Conservation (phyloP, 2,329 filamentous ascomycete species). For the Torrubiella hemipterigena region DNA sequence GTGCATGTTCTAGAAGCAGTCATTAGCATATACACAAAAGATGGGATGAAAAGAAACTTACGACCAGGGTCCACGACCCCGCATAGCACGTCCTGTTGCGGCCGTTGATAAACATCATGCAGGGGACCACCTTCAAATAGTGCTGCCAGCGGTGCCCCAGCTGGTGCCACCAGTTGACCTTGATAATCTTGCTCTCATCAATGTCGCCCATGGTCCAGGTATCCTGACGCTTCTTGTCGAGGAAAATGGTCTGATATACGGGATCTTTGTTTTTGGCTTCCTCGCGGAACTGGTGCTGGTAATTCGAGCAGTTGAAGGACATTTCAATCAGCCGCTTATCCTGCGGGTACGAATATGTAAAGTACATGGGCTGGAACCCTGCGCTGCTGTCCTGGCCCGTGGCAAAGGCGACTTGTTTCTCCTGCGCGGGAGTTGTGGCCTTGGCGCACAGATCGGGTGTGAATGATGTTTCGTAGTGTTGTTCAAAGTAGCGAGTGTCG, state of each 20-base stretch:
- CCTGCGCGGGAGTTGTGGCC: conserved; percentile 26
- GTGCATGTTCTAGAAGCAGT: conserved; percentile 45
- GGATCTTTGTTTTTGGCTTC: conserved; percentile 32
- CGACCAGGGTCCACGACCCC: conserved; percentile 56
- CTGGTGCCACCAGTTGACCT: conserved; percentile 57
- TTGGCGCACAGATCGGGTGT: conserved; percentile 36
- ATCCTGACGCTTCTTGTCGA: conserved; percentile 43
- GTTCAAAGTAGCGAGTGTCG: conserved; percentile 52
- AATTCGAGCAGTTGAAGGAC: conserved; percentile 67
- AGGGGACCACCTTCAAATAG: conserved; percentile 53
- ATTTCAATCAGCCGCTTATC: conserved; percentile 51
- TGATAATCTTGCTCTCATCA: conserved; percentile 45
- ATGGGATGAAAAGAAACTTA: conserved; percentile 18
- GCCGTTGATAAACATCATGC: conserved; percentile 61
- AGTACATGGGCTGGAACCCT: conserved; percentile 53
- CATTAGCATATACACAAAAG: background rate
- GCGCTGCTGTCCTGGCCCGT: conserved; percentile 34
- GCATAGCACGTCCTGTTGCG: conserved; percentile 51
- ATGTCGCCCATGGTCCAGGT: conserved; percentile 51
- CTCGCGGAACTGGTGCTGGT: conserved; percentile 56
- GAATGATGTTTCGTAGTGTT: conserved; percentile 55
- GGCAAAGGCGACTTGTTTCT: conserved; percentile 25
- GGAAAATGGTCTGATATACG: conserved; percentile 59
- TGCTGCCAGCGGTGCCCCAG: conserved; percentile 53
- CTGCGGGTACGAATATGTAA: conserved; percentile 45